Percentiles rank a stretch among this genome's conserved stretches.
Conservation (phyloP, 2,329 filamentous ascomycete species). For the Claviceps monticola region DNA sequence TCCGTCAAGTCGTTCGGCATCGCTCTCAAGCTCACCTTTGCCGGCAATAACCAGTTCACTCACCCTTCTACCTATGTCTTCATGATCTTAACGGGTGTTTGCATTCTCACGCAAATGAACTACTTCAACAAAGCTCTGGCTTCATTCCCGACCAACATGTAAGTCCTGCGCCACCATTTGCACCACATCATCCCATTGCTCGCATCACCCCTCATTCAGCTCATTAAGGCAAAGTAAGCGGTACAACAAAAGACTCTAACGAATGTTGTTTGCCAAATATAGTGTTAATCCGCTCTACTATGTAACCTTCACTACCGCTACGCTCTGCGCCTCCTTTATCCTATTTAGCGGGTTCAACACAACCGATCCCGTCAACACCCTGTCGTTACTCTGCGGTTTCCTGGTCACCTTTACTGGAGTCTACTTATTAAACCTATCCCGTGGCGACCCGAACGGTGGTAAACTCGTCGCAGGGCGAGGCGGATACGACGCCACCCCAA, state of each 20-base stretch:
- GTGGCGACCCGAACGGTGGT: constrained; percentile 73
- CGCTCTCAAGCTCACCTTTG: constrained; percentile 86
- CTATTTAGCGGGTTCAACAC: constrained; percentile 96
- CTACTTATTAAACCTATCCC: constrained; percentile 90
- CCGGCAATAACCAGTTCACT: constrained; percentile 86
- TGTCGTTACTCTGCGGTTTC: constrained; percentile 86
- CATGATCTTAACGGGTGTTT: constrained; percentile 80
- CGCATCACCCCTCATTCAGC: no score
- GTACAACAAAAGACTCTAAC: not conserved
- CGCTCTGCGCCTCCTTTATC: constrained; percentile 87
- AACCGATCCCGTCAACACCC: constrained; percentile 76
- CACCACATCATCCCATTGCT: not conserved
- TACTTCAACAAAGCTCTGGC: constrained; percentile 98
- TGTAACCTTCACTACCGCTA: constrained; percentile 92
- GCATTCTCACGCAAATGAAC: constrained; percentile 98
- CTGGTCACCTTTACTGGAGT: constrained; percentile 91
- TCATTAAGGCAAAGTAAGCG: no score
- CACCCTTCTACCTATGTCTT: constrained; percentile 97
- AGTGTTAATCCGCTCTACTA: constrained; percentile 96
- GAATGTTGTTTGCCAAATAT: constrained; percentile 7
- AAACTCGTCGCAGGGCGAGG: constrained; percentile 46
- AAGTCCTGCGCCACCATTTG: constrained; percentile 23
- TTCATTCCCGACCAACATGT: constrained; percentile 96
- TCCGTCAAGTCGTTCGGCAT: constrained; percentile 98
- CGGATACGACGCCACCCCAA: constrained; percentile 68